Evolutionary conservation across 306 rosid species (phyloP), one percentile per base, ranked within the genome.

Genomic region (Cyamopsis tetragonoloba): DNA sequence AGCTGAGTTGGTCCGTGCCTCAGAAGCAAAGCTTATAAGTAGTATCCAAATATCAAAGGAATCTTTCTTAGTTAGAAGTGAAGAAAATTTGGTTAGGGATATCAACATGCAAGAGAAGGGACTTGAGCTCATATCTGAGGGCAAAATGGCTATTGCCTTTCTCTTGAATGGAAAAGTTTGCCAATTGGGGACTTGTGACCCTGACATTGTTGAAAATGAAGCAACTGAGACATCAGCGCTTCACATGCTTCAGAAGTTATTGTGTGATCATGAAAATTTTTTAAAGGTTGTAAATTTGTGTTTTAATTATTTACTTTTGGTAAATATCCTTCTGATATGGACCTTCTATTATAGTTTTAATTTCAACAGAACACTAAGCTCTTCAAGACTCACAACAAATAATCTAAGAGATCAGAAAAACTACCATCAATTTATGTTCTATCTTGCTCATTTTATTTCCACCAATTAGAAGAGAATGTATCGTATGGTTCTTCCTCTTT

Each of bases 121-220:
- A 72, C 77, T 61, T 34, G 62, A 75, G 68, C 87, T 89, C 77
- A 62, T 79, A 55, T 88, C 87, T 35, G 67, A 84, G 56, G 93
- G 96, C 12, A 93, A 87, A 86, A 79, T 86, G 81, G 96, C 98
- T 57, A 23, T 84, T 15, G 86, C 85, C 70, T 65, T 93, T 76
- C 76, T 89, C 63, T 77, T 83, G 26, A 82, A 80, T 68, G 87
- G 80, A 72, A 76, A 65, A 19, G 83, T 73, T 57, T 37, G 62
- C 4, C 76, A 46, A 30, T 80, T 47, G 18, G 34, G 34, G 62
- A 47, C 56, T 55, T 46, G 14, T 55, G 83, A 69, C 70, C 71
- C 62, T 20, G 82, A 54, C 70, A 51, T 47, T 42, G 77, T 66
- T 23, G 71, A 77, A 46, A 69, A 75, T 26, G 77, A 82, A 55